phyloP scores from a whole-genome alignment of 2,329 filamentous ascomycete genomes.

The Fusarium metavorans region DNA sequence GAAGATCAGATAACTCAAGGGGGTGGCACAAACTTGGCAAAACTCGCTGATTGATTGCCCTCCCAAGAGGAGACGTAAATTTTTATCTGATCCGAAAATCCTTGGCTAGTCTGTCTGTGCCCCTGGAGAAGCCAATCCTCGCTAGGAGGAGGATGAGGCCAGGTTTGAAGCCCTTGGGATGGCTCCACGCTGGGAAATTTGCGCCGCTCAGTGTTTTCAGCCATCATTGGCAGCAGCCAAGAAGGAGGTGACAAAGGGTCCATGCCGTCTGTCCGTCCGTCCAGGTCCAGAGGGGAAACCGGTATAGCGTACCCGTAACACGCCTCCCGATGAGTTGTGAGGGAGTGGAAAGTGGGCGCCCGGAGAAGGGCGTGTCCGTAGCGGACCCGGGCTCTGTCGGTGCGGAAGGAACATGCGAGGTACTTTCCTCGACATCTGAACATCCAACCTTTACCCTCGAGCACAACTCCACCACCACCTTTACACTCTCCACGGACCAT shows the following conservation, averaged over 20 bases:
- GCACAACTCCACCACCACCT: not conserved
- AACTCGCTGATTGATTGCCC: not conserved
- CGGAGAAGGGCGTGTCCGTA: not conserved
- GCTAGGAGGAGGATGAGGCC: not conserved
- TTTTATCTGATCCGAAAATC: constrained; percentile 54
- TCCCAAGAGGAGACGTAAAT: constrained; percentile 26
- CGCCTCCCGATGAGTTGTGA: not conserved
- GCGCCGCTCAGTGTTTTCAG: not conserved
- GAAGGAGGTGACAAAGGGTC: not conserved
- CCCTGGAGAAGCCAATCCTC: constrained; percentile 14
- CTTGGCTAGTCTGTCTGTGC: constrained; percentile 16
- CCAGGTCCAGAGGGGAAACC: not conserved
- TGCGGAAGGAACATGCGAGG: constrained; percentile 2
- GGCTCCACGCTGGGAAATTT: constrained; percentile 3
- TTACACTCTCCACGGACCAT: constrained; percentile 1
- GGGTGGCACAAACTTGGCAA: not conserved
- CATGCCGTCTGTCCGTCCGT: not conserved
- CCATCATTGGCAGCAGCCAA: not conserved
- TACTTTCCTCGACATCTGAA: not conserved
- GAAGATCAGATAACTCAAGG: constrained; percentile 34
- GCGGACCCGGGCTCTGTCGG: not conserved
- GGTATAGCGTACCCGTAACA: not conserved
- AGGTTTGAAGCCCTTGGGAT: not conserved
- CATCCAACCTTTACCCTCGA: not conserved
- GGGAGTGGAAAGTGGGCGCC: not conserved